Conservation (phyloP, 768 basidiomycete species). For the Suillus weaverae region DNA sequence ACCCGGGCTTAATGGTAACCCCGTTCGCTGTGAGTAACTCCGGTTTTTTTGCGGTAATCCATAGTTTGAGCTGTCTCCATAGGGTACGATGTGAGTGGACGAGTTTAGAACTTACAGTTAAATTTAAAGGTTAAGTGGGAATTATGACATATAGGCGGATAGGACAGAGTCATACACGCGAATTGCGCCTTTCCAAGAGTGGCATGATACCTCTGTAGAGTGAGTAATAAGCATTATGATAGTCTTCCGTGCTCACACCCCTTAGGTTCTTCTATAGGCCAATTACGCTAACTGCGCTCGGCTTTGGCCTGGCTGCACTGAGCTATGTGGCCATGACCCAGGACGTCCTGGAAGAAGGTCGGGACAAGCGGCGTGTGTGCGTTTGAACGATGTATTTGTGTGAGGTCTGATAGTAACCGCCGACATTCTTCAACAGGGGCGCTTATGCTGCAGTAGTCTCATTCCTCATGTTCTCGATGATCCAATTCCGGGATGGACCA, state of each 20-base stretch:
- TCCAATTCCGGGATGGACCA: conserved; percentile 89
- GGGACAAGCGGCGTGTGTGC: conserved; percentile 79
- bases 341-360: conserved; percentile 81
- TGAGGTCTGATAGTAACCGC: neutral
- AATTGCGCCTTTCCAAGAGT: conserved; percentile 82
- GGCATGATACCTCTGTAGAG: conserved; percentile 82
- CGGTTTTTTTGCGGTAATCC: neutral
- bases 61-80: conserved; percentile 10
- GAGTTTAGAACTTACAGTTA: conserved; percentile 5
- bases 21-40: conserved; percentile 72
- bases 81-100: conserved; percentile 82
- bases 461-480: conserved; percentile 80
- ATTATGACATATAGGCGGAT: conserved; percentile 55
- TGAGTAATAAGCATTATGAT: conserved; percentile 33
- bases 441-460: conserved; percentile 71
- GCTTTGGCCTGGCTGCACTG: conserved; percentile 62
- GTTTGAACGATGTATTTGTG: conserved; percentile 24
- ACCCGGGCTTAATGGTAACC: conserved; percentile 71
- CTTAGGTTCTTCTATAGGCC: conserved; percentile 87
- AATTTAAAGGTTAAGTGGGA: conserved; percentile 18
- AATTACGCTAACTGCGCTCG: conserved; percentile 72
- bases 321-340: conserved; percentile 83
- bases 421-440: conserved; percentile 47
- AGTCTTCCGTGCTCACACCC: conserved; percentile 6
- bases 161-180: conserved; percentile 82